These are phyloP conservation scores for Mrakia frigida DNA, from an alignment of 768 basidiomycete genomes.

Conservation along the genomic window DNA sequence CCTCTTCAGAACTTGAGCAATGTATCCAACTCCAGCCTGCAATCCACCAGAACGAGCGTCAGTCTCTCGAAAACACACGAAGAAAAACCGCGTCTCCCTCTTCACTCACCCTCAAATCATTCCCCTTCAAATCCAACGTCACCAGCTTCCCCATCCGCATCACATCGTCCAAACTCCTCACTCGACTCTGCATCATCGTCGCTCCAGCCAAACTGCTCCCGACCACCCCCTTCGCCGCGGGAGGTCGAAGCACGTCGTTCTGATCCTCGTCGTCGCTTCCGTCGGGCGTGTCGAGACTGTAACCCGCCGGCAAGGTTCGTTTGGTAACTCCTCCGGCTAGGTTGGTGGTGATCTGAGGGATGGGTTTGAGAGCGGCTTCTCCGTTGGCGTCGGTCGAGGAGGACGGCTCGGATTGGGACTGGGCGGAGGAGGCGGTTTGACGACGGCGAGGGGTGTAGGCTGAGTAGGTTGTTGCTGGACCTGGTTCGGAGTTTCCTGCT, in stretches of 20 bases:
- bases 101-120: conserved; percentile 75
- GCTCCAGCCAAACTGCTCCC: not conserved
- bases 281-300: conserved; percentile 30
- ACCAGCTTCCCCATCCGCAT: conserved; percentile 77
- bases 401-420: conserved; percentile 24
- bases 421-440: conserved; percentile 33
- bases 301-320: conserved; percentile 42
- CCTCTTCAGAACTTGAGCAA: conserved; percentile 91
- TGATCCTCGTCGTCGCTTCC: conserved; percentile 21
- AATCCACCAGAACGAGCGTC: conserved; percentile 20
- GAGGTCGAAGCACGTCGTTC: not conserved
- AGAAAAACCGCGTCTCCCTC: not conserved
- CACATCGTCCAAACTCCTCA: conserved; percentile 78
- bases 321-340: conserved; percentile 37
- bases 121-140: conserved; percentile 85
- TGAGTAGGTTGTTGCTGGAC: conserved; percentile 37
- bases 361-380: conserved; percentile 8
- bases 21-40: conserved; percentile 72
- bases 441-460: conserved; percentile 44
- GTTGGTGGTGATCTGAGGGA: conserved; percentile 37
- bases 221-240: not conserved
- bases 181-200: conserved; percentile 63
- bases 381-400: not conserved
- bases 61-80: not conserved
- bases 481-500: not conserved